Evolutionary conservation across 257 asterid genomes (phyloP), one percentile per base, ranked within the genome.

Genomic region (Cordia subcordata): DNA sequence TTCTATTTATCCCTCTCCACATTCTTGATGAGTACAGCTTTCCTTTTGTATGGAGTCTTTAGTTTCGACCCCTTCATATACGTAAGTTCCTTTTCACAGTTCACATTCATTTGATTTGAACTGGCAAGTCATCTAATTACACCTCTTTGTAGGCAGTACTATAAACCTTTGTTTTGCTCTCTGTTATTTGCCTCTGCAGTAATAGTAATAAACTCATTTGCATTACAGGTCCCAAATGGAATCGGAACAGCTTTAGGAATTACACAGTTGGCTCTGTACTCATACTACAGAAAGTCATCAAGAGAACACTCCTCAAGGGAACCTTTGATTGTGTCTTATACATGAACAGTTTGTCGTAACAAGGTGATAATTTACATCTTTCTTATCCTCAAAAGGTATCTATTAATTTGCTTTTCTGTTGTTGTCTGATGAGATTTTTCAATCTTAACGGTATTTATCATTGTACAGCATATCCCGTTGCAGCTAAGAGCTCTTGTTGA

Each of bases 11-110:
- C 91, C 57, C 85, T 83, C 50, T 81, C 72, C 58, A 70, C 82
- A 45, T 83, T 81, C 51, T 68, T 81, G 77, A 62, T 83, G 87
- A 81, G 91, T 78, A 69, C 83, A 0, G 78, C 91, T 53, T 83
- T 83, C 63, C 79, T 75, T 52, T 19, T 76, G 46, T 81, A 83
- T 22, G 91, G 91, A 38, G 49, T 78, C 68, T 83, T 81, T 74
- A 83, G 72, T 49, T 72, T 63, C 13, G 91, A 83, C 55, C 87
- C 91, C 11, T 83, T 83, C 54, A 35, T 83, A 67, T 83, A 71
- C 67, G 87, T 83, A 68, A 68, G 65, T 63, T 62, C 55, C n/a
- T 64, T 52, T 57, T 60, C 50, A 3, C 5, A 16, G 16, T 51
- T 45, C 63, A 62, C 50, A 61, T 46, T 53, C 32, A 20, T 21